Evolutionary conservation across 352 stramenopile species (phyloP), one percentile per base, ranked within the genome.

Genomic region (Phytopythium cucurbitacearum): DNA sequence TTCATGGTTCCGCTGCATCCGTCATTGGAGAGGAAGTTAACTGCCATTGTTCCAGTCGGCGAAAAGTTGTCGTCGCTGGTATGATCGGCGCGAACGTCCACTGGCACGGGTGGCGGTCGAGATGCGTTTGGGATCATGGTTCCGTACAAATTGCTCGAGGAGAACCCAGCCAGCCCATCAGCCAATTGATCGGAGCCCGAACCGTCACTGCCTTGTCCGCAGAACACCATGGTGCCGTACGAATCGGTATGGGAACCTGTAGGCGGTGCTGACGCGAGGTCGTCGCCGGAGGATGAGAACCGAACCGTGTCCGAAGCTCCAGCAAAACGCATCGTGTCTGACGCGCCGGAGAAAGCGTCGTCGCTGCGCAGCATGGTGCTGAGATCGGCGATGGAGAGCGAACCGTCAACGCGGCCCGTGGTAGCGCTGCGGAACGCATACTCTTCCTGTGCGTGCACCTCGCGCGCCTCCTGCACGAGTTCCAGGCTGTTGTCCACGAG

Each of bases 401-500:
- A 87, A 13, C 75, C 75, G 52, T 89, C 67, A 3, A 73, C 63
- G 7, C 71, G 60, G 38, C 76, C 78, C n/a, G 76, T 85, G 37
- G 75, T 65, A 10, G 62, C 63, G 46, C 46, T 76, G 55, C 75
- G 67, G 49, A 80, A 85, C 10, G 75, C 74, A 39, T 61, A 69
- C 57, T 87, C 80, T 40, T 87, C 76, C 56, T 87, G 70, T 12
- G 61, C 56, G 13, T 67, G 53, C 8, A 40, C 62, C n/a, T 81
- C 73, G 15, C 82, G 62, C 13, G 76, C 73, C 9, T 85, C 70
- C 12, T 69, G 59, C 7, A 93, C 61, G 6, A 87, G 67, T 50
- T 91, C 78, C 9, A 85, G 57, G 50, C 76, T 90, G 46, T 87
- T 67, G 48, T 90, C 79, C 15, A 87, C 76, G 12, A 91, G 64